These are phyloP conservation scores for Alternaria tenuissima DNA, from an alignment of 2,329 filamentous ascomycete species.

Conservation along the genomic window DNA sequence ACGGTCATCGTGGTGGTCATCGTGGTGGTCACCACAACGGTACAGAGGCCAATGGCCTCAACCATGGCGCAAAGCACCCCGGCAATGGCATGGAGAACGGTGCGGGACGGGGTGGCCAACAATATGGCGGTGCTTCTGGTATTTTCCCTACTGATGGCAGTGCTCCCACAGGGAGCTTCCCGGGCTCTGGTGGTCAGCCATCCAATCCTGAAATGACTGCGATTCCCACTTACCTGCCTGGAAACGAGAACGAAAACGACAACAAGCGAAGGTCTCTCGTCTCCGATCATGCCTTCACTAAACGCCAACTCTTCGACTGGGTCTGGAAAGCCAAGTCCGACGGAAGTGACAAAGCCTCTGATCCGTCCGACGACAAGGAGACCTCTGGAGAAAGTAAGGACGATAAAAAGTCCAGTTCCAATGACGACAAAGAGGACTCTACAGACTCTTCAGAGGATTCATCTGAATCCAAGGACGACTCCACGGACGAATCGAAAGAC, in stretches of 20 bases:
- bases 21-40: not conserved
- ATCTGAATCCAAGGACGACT: not conserved
- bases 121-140: slow-evolving; percentile 8
- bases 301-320: not conserved
- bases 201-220: slow-evolving; percentile 11
- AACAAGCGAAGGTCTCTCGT: slow-evolving; percentile 18
- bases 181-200: slow-evolving; percentile 7
- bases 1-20: not conserved
- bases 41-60: not conserved
- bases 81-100: not conserved
- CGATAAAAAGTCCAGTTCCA: not conserved
- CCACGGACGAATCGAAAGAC: not conserved
- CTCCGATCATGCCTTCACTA: slow-evolving; percentile 18
- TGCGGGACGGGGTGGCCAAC: not conserved
- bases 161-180: slow-evolving; percentile 15
- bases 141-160: slow-evolving; percentile 14
- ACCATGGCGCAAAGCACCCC: not conserved
- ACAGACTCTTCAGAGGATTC: not conserved
- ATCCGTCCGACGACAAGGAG: not conserved
- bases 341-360: not conserved
- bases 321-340: not conserved
- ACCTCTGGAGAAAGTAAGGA: not conserved
- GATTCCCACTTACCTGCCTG: slow-evolving; percentile 14
- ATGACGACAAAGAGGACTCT: not conserved
- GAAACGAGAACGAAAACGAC: not conserved